Evolutionary conservation across 768 basidiomycete species (phyloP).

Genomic region (Mrakia hoshinonis): DNA sequence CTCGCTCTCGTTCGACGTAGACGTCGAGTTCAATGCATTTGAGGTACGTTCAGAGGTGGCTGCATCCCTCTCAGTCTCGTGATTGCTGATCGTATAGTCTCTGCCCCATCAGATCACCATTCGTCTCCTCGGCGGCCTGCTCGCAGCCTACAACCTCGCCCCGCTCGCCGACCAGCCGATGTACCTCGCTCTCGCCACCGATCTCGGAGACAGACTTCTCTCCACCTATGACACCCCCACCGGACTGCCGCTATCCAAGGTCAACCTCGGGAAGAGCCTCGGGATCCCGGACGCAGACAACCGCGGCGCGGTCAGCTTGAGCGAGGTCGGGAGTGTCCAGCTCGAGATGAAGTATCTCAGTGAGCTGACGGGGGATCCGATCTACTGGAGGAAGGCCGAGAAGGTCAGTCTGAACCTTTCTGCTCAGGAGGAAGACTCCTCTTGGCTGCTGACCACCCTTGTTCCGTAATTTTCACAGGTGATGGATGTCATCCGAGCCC

Average conservation of each 20-base stretch:
- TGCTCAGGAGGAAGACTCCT: background rate
- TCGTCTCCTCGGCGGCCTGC: conserved; percentile 77
- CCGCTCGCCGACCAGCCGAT: conserved; percentile 49
- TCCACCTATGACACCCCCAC: conserved; percentile 71
- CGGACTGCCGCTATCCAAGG: conserved; percentile 67
- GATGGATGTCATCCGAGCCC: conserved; percentile 61
- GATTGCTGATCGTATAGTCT: background rate
- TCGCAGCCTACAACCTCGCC: conserved; percentile 71
- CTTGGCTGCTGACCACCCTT: background rate
- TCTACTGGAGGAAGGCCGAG: conserved; percentile 75
- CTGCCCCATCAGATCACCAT: conserved; percentile 59
- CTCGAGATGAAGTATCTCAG: conserved; percentile 77
- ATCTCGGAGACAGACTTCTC: conserved; percentile 77
- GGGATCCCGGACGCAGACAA: conserved; percentile 58
- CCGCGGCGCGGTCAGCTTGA: conserved; percentile 59
- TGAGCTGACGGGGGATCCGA: conserved; percentile 59
- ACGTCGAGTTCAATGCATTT: conserved; percentile 76
- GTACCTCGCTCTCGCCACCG: conserved; percentile 65
- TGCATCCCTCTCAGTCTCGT: background rate
- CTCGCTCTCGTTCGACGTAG: conserved; percentile 63
- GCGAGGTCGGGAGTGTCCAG: conserved; percentile 65
- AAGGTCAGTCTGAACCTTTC: conserved; percentile 44
- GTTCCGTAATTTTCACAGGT: conserved; percentile 41
- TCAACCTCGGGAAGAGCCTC: conserved; percentile 59
- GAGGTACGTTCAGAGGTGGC: conserved; percentile 55